Base-by-base conservation (phyloP, 2,329 filamentous ascomycete species). In the Pyrenochaeta sp. region DNA sequence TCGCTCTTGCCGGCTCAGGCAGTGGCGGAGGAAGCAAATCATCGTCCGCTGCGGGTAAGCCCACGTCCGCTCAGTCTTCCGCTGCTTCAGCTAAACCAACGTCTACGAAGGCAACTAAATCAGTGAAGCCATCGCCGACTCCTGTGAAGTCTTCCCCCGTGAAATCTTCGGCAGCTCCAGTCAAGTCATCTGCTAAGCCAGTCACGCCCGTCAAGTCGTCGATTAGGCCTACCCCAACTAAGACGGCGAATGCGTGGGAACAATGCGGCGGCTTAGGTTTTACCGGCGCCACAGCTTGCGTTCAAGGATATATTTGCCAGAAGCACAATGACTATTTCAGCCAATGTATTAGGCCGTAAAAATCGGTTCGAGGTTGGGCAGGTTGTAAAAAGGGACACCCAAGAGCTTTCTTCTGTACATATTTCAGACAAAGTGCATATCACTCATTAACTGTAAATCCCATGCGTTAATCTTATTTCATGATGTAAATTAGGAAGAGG, bases 231-330 rank as follows among this genome's bases (percentile, higher is more conserved):
- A 13, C 19, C 40, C 40, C 8, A 15, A 44, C 40, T 15, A 44
- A 44, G 40, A 28, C 40, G 19, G 39, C 39, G n/a, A 24, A 42
- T 22, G 19, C 39, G 24, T 60, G 62, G 58, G 49, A 54, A 15
- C 59, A 72, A 54, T 72, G 67, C 37, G 66, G 67, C 19, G 68
- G 64, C 30, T 39, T 42, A 48, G 58, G 61, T 19, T 69, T 50
- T 19, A 65, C 61, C 7, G 68, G 68, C 2, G 54, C 68, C 5
- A 66, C 58, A 7, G 48, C 58, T 42, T 71, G 68, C 56, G 60
- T 63, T 9, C 54, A 30, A 30, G 58, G 60, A n/a, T 64, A 57
- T 57, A 61, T 52, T 53, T 65, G 62, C 39, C 10, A 15, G 22
- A 24, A 34, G 22, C 44, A 47, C 27, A 65, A 64, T 32, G n/a